These are phyloP conservation scores for Yamadazyma olivae DNA, from an alignment of 805 yeast genomes.

Conservation along the genomic window DNA sequence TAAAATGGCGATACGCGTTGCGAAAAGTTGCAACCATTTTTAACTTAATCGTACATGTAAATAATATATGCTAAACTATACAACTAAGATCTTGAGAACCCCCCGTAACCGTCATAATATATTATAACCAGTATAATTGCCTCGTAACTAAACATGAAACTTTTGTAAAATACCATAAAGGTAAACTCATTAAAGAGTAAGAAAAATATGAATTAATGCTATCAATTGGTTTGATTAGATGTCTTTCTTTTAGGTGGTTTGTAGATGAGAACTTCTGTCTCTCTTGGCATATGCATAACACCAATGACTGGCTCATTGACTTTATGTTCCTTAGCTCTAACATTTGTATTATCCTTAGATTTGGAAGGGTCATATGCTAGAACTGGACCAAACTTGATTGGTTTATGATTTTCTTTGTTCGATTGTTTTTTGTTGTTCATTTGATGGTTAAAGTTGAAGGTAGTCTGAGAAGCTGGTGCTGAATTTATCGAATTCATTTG, in stretches of 20 bases:
- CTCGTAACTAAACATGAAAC: too few relatives aligned
- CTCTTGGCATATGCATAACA: slow-evolving; percentile 26
- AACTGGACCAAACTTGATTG: slow-evolving; percentile 39
- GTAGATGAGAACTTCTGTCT: slow-evolving; percentile 31
- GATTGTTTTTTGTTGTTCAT: neutral
- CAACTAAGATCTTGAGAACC: too few relatives aligned
- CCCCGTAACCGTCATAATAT: neutral
- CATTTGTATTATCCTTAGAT: slow-evolving; percentile 12
- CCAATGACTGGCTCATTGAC: slow-evolving; percentile 12
- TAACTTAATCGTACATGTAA: neutral
- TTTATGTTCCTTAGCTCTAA: slow-evolving; percentile 11
- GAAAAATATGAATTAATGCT: too few relatives aligned
- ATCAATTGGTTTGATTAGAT: neutral
- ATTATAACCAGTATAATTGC: slow-evolving; percentile 1
- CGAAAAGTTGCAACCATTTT: too few relatives aligned
- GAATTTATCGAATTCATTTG: slow-evolving; percentile 7
- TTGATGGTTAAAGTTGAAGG: slow-evolving; percentile 8
- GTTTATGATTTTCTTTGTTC: slow-evolving; percentile 11
- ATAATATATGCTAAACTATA: neutral
- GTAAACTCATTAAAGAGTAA: too few relatives aligned
- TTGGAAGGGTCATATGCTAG: slow-evolving; percentile 40
- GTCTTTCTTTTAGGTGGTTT: slow-evolving; percentile 26
- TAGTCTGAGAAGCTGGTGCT: slow-evolving; percentile 20
- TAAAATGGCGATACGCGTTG: too few relatives aligned
- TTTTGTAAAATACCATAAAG: too few relatives aligned